These are phyloP conservation scores for Puccinia hordei DNA, from an alignment of 1,284 basidiomycete genomes.

Conservation along the genomic window DNA sequence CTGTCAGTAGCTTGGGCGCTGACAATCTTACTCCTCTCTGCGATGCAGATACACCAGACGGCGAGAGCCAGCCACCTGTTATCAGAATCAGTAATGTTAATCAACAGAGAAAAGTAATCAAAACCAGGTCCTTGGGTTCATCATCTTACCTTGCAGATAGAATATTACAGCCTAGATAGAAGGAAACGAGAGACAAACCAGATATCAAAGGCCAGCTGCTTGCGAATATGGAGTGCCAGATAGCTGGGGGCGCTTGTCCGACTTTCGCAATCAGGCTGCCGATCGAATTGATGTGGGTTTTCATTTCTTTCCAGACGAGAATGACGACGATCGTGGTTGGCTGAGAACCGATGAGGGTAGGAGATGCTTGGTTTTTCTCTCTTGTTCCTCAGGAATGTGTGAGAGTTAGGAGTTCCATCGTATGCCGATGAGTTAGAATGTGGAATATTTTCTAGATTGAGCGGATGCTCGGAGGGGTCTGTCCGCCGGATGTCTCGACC, in stretches of 20 bases:
- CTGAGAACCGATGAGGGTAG: neutral
- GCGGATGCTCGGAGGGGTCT: neutral
- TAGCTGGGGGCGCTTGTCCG: constrained; percentile 53
- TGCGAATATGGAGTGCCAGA: constrained; percentile 57
- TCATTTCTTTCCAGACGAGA: neutral
- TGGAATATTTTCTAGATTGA: neutral
- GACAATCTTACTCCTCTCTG: constrained; percentile 57
- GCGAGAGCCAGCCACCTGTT: constrained; percentile 59
- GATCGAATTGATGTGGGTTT: neutral
- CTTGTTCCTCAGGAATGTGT: neutral
- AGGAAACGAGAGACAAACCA: constrained; percentile 20
- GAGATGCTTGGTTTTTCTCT: neutral
- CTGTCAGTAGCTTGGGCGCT: constrained; percentile 48
- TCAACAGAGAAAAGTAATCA: too few species aligned
- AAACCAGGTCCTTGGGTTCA: neutral
- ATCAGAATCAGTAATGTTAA: constrained; percentile 45
- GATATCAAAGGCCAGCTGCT: constrained; percentile 57
- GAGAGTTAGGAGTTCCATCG: neutral
- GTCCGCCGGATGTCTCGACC: constrained; percentile 14
- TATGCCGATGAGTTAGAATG: neutral
- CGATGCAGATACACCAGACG: constrained; percentile 59
- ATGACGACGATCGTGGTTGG: neutral
- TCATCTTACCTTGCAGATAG: too few species aligned
- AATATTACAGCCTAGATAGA: neutral
- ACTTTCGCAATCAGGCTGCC: neutral